These are phyloP conservation scores for Rhododendron simsii DNA, from an alignment of 148 eudicot genomes.

Conservation along the genomic window DNA sequence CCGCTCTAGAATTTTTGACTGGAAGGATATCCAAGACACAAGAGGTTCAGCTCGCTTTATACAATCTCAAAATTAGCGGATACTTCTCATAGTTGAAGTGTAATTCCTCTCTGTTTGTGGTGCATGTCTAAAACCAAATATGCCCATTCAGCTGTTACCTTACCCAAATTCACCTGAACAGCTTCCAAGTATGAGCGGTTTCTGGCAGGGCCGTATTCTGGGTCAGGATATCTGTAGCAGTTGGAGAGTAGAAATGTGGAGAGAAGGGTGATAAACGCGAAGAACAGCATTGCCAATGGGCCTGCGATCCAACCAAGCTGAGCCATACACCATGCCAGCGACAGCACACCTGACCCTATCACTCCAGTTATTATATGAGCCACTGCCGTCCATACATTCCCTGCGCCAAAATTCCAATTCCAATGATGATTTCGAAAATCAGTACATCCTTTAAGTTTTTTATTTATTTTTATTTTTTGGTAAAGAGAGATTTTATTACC, in stretches of 20 bases:
- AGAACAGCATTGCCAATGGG: conserved; percentile 40
- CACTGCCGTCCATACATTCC: conserved; percentile 54
- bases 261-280: conserved; percentile 46
- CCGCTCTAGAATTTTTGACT: background rate
- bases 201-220: conserved; percentile 48
- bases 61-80: background rate
- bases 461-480: too few species aligned
- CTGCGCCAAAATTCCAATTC: conserved; percentile 18
- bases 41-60: background rate
- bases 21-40: background rate
- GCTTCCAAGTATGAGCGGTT: conserved; percentile 53
- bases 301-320: conserved; percentile 75
- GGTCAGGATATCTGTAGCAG: conserved; percentile 54
- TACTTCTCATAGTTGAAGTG: background rate
- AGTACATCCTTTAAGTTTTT: background rate
- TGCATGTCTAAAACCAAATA: background rate
- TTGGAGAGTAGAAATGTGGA: conserved; percentile 50
- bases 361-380: conserved; percentile 74
- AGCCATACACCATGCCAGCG: conserved; percentile 60
- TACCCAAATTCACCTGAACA: conserved; percentile 47
- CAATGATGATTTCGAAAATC: background rate
- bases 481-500: too few species aligned
- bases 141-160: background rate
- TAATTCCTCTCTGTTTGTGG: background rate
- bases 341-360: conserved; percentile 63